Percentiles rank a stretch among this genome's conserved stretches.
Evolutionary conservation across 345 rosid genomes (phyloP).

Genomic region (Draba incana): DNA sequence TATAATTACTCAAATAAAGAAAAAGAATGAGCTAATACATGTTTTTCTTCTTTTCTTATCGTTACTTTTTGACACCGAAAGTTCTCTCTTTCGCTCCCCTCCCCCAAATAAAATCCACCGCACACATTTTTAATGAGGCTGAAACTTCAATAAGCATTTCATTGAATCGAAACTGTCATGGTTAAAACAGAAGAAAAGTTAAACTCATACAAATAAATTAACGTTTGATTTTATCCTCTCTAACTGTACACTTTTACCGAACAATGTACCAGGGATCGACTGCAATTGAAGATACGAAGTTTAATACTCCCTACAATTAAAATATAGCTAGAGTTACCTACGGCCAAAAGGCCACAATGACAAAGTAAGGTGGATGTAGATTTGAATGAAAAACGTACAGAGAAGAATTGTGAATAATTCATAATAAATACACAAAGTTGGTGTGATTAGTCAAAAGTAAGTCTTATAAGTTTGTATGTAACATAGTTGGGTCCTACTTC

Average conservation of each 20-base stretch:
- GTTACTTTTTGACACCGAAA: slow-evolving; percentile 38
- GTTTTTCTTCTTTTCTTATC: not conserved
- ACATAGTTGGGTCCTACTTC: slow-evolving; percentile 34
- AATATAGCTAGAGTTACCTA: slow-evolving; percentile 9
- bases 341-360: slow-evolving; percentile 5
- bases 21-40: not conserved
- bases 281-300: slow-evolving; percentile 12
- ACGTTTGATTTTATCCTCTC: not conserved
- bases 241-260: not conserved
- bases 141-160: not conserved
- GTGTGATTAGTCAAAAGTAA: slow-evolving; percentile 40
- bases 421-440: slow-evolving; percentile 34
- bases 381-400: not conserved
- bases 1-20: slow-evolving; percentile 9
- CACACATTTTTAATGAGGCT: not conserved
- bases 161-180: not conserved
- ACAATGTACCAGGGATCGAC: not conserved
- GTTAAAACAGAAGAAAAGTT: not conserved
- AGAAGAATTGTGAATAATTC: slow-evolving; percentile 9
- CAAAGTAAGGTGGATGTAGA: not conserved
- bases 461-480: slow-evolving; percentile 16
- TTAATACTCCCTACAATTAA: not conserved
- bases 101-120: too few species aligned
- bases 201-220: not conserved
- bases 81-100: not conserved